Evolutionary conservation across 177 flowering plant genomes (phyloP), one percentile per base, ranked within the genome.

Genomic region (Telopea speciosissima): DNA sequence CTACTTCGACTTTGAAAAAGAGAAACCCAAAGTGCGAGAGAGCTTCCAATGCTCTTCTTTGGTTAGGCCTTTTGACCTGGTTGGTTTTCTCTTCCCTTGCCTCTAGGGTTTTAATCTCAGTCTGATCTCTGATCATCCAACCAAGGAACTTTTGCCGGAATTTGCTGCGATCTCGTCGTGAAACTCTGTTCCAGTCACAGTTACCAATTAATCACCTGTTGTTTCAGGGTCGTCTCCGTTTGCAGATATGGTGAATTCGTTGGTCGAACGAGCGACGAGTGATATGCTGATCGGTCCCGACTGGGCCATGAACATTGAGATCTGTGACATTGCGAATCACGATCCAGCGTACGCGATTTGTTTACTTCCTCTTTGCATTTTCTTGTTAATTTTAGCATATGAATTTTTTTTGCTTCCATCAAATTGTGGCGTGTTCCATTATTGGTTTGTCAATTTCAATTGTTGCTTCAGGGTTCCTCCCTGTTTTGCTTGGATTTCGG

Each of bases 231-330:
- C 54, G 8, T 36, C 66, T 56, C 28, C 31, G 21, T 11, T 45
- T 54, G 54, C 42, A 66, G 66, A 22, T 22, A 95, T 95, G 99
- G 97, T 91, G 90, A 86, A 85, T 81, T 67, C 93, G 0, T 76
- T 90, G 89, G 99, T 93, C 67, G 97, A 90, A n/a, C 74, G 99
- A 71, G 99, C 99, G 28, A 92, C 99, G 72, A 92, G 87, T 80
- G 92, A 89, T 73, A 80, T 90, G 97, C 83, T 94, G 77, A 90
- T 95, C 84, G 99, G 99, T 61, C 94, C 99, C 4, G 99, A 95
- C 86, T 95, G 97, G 99, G 99, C 99, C 23, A 87, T 88, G 96
- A 95, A 95, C 61, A 21, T 58, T 58, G 61, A 58, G 61, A 58
- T 58, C 61, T 58, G 61, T 19, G 61, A 58, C n/a, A 88, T 89